Evolutionary conservation across 2,329 filamentous ascomycete genomes (phyloP), one percentile per base, ranked within the genome.

Genomic region (Colletotrichum scovillei): DNA sequence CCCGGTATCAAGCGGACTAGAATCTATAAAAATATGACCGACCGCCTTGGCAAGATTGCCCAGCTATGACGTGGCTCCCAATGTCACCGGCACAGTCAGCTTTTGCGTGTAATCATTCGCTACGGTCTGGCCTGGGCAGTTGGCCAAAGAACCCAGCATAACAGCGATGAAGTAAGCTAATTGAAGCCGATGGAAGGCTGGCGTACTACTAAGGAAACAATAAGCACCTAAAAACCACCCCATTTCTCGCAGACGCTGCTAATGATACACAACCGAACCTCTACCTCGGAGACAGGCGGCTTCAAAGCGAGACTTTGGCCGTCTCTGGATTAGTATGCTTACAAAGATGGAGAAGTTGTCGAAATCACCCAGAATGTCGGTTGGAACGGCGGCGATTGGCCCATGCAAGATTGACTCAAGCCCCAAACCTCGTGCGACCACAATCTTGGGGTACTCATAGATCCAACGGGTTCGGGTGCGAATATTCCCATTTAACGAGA

Each of bases 221-320:
- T 60, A 30, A 30, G 30, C 55, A 32, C 67, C 52, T 16, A 49
- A 66, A 6, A 22, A 7, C 3, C 8, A 49, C 19, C 22, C 32
- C 24, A 30, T n/a, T 30, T 52, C 38, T 32, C 4, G 30, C 42
- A 28, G 52, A 26, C 5, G 12, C 52, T 28, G 30, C 19, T 12
- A 26, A 9, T 42, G 63, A 68, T 49, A 35, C 22, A 53, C 69
- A 68, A 56, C 56, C 63, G 63, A 68, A 1, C 42, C 28, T 67
- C 26, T 56, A 71, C 69, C 63, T 71, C 63, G 69, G 63, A 55
- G 22, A 28, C 22, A 35, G 64, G 57, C 53, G 64, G 69, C 64
- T 68, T 49, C 56, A 68, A 35, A 52, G 22, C 59, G 19, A 68
- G 58, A 63, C 64, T 30, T 22, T 53, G n/a, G 8, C 22, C 22